Evolutionary conservation across 1,284 basidiomycete genomes (phyloP).

Genomic region (Bjerkandera adusta): DNA sequence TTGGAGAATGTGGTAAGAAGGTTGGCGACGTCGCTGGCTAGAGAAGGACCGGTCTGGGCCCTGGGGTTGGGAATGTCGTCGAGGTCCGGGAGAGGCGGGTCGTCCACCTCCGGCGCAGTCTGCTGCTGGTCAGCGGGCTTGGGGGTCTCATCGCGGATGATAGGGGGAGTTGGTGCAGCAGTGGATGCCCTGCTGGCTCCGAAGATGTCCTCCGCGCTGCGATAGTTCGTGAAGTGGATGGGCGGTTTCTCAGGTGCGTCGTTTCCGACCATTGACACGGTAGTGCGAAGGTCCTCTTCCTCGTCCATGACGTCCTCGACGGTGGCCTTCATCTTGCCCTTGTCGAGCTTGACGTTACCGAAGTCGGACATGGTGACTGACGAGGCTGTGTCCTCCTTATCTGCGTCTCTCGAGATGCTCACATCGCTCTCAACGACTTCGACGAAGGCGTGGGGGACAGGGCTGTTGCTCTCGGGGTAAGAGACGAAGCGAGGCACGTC

Average conservation of each 20-base stretch:
- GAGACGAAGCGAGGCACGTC: slow-evolving; percentile 32
- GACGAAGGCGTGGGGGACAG: slow-evolving; percentile 58
- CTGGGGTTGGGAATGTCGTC: slow-evolving; percentile 31
- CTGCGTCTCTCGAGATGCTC: slow-evolving; percentile 30
- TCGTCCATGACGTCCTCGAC: slow-evolving; percentile 33
- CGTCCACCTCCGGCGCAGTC: slow-evolving; percentile 31
- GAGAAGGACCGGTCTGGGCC: slow-evolving; percentile 41
- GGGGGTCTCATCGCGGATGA: slow-evolving; percentile 14
- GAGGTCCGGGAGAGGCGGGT: slow-evolving; percentile 57
- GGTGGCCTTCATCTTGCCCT: slow-evolving; percentile 7
- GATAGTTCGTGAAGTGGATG: slow-evolving; percentile 48
- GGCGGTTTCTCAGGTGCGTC: slow-evolving; percentile 52
- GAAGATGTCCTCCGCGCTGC: slow-evolving; percentile 18
- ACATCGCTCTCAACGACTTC: slow-evolving; percentile 55
- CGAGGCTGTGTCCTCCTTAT: slow-evolving; percentile 21
- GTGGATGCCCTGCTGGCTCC: slow-evolving; percentile 15
- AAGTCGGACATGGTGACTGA: slow-evolving; percentile 6
- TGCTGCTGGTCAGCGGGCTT: slow-evolving; percentile 16
- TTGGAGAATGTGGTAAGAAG: slow-evolving; percentile 53
- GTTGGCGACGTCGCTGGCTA: slow-evolving; percentile 60
- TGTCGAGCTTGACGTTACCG: slow-evolving; percentile 6
- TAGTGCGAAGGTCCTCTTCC: slow-evolving; percentile 38
- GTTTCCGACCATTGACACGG: slow-evolving; percentile 51
- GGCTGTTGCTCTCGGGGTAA: slow-evolving; percentile 10
- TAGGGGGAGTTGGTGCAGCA: slow-evolving; percentile 11